Evolutionary conservation across 495 filamentous ascomycete genomes (phyloP), one percentile per base, ranked within the genome.

Genomic region (Viridothelium virens): DNA sequence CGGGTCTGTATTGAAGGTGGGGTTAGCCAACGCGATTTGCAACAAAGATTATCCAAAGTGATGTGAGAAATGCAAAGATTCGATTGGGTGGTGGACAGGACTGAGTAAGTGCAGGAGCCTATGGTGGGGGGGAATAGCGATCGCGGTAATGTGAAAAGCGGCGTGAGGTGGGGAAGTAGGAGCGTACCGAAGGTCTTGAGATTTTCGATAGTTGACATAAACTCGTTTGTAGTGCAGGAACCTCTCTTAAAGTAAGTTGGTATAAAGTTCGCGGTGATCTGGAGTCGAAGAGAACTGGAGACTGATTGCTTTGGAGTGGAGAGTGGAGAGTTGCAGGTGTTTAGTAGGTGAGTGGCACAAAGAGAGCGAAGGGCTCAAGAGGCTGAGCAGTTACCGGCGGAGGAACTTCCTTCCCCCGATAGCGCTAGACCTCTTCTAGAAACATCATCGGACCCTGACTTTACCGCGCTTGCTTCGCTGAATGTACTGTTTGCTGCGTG

Each of bases 181-280:
- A 65, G 85, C 92, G 80, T 79, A 96, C 92, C 94, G 89, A 93
- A 94, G 86, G 91, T 89, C 87, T 96, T 96, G 82, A 97, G 91
- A 86, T 97, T 97, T 94, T 96, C 90, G 91, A 96, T 96, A 63
- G 48, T 59, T 59, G 53, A 59, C 53, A 59, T 59, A 59, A 59
- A 59, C 53, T 59, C 53, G 53, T 34, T 59, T 59, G 53, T 31
- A 9, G 53, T 9, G 31, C 5, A 14, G 33, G 53, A 59, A 59
- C 53, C 53, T 59, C 48, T 53, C 53, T 59, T 11, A 36, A 59
- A 59, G 5, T 14, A 18, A 53, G 7, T 53, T 53, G 48, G 25
- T 53, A 18, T 11, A 16, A 46, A 46, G 25, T 25, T 25, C 14
- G 1, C 7, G 41, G 6, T 44, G 41, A 44, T 7, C 14, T 44